Conservation (phyloP, 805 yeast genomes). For the Lipomyces spencermartinsiae region DNA sequence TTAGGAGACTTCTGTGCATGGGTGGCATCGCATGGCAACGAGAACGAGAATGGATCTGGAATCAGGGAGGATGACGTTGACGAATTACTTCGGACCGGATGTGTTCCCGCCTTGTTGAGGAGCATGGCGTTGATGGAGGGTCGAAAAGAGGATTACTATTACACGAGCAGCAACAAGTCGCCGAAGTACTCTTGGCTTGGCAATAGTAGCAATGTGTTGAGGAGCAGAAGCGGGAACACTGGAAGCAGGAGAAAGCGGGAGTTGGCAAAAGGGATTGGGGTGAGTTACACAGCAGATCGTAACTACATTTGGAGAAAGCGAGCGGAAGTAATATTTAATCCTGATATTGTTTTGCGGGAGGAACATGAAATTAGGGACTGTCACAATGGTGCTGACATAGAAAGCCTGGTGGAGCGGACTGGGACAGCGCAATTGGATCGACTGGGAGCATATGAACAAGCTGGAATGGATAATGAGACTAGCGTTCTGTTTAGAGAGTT, state of each 20-base stretch:
- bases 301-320: conserved; percentile 34
- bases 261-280: conserved; percentile 14
- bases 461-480: not conserved
- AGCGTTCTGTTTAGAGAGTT: not conserved
- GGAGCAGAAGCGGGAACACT: not conserved
- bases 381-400: not conserved
- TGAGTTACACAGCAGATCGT: conserved; percentile 24
- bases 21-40: not conserved
- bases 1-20: conserved; percentile 9
- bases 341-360: conserved; percentile 14
- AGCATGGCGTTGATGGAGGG: conserved; percentile 20
- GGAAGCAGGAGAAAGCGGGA: conserved; percentile 10
- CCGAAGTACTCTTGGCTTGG: conserved; percentile 5
- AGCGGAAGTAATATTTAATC: conserved; percentile 21
- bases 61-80: conserved; percentile 17
- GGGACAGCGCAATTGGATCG: not conserved
- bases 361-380: not conserved
- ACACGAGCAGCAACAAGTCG: not conserved
- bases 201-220: not conserved
- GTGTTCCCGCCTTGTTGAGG: conserved; percentile 17
- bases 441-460: not conserved
- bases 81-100: conserved; percentile 14
- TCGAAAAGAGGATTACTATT: conserved; percentile 11
- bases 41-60: not conserved
- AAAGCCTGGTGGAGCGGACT: not conserved